A percentile compares a stretch with the other conserved stretches of the same genome.
Evolutionary conservation across 805 yeast species (phyloP).

Genomic region (Brettanomyces nanus): DNA sequence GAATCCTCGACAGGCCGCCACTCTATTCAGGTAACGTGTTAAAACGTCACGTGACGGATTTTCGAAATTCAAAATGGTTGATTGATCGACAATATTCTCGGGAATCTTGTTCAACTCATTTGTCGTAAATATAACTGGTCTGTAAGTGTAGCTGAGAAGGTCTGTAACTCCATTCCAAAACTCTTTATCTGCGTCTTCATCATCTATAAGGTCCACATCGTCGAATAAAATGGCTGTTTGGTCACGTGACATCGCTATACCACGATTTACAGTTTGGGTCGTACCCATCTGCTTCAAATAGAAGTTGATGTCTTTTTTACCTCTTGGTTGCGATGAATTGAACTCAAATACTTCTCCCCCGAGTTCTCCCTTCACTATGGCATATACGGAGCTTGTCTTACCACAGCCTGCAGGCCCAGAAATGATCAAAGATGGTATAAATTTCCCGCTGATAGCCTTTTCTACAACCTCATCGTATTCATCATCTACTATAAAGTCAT

Average conservation of each 20-base stretch:
- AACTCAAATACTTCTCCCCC: constrained; percentile 75
- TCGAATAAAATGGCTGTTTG: constrained; percentile 68
- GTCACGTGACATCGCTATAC: constrained; percentile 7
- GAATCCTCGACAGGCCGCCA: constrained; percentile 20
- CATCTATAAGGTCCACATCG: constrained; percentile 77
- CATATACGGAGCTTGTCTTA: constrained; percentile 65
- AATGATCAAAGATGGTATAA: constrained; percentile 56
- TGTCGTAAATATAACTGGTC: constrained; percentile 28
- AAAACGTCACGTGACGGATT: constrained; percentile 5
- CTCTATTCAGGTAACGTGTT: constrained; percentile 20
- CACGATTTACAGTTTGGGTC: constrained; percentile 55
- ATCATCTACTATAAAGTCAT: constrained; percentile 34
- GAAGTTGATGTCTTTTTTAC: constrained; percentile 60
- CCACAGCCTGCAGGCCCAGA: constrained; percentile 72
- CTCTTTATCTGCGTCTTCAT: constrained; percentile 54
- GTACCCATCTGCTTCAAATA: constrained; percentile 74
- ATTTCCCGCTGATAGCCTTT: constrained; percentile 19
- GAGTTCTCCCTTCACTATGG: constrained; percentile 48
- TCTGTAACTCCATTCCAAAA: constrained; percentile 73
- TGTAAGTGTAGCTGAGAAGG: constrained; percentile 34
- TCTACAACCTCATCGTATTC: constrained; percentile 8
- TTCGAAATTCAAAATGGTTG: constrained; percentile 19
- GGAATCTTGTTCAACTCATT: constrained; percentile 21
- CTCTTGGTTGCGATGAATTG: constrained; percentile 65
- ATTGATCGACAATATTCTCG: constrained; percentile 20